Evolutionary conservation across 768 basidiomycete species (phyloP), one percentile per base, ranked within the genome.

Genomic region (Lenzites betulinus): DNA sequence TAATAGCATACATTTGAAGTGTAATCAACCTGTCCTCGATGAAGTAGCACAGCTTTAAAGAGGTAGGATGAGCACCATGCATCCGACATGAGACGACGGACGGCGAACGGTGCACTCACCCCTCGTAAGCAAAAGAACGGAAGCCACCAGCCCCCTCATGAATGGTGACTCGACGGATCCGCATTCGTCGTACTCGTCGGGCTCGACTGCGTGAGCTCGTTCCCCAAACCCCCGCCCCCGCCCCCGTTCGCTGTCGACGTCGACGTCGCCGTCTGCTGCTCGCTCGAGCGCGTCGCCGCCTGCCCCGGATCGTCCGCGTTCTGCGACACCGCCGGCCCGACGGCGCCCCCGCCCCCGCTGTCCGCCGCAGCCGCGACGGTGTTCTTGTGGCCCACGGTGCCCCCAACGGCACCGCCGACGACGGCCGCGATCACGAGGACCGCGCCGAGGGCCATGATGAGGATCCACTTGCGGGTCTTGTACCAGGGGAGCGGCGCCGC

Each of bases 341-440:
- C 22, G 42, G 53, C 41, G 23, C 48, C 56, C 36, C 44, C 44
- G 12, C 28, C 54, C 30, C 33, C 50, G 36, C 33, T 11, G n/a
- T 42, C 20, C 33, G 55, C 43, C 25, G 25, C 38, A 12, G 23
- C 44, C 0, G 49, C 15, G 18, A 41, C 52, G 22, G 23, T 36
- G 16, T 59, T 59, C 36, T 55, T 42, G 48, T 70, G 73, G 12
- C 71, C 68, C 0, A 73, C 69, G 3, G 79, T 79, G 12, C 79
- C 85, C 22, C 83, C 86, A 1, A 86, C 85, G 0, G 78, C 84
- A 22, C 84, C 86, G 0, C 84, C 86, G 8, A 87, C 78, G 2
- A 81, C 74, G 1, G 78, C 85, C 1, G 73, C 85, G 43, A 87
- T 54, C 51, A 84, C 60, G 28, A 83, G 65, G 42, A 85, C 28